phyloP scores from a whole-genome alignment of 202 grass and related monocot species.

The Zizania palustris region DNA sequence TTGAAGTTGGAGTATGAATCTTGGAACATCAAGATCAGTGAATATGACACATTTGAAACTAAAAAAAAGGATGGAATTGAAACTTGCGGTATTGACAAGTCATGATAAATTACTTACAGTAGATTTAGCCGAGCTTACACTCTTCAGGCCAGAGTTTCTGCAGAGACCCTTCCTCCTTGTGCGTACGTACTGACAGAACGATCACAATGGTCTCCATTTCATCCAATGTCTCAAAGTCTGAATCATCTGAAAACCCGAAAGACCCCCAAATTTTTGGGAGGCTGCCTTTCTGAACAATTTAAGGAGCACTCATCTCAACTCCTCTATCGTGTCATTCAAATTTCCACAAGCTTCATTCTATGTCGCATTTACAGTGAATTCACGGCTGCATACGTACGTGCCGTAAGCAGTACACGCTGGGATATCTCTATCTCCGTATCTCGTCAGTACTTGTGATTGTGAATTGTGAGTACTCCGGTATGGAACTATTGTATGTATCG shows the following conservation, averaged over 20 bases:
- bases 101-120: constrained; percentile 43
- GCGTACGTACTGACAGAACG: constrained; percentile 3
- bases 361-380: constrained; percentile 39
- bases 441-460: too few species aligned
- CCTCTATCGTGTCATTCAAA: constrained; percentile 61
- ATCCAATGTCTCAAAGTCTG: constrained; percentile 47
- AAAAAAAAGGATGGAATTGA: constrained; percentile 29
- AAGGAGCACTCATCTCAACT: constrained; percentile 11
- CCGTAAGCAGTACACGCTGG: too few species aligned
- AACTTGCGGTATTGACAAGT: not conserved
- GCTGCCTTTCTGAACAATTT: constrained; percentile 9
- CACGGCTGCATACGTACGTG: too few species aligned
- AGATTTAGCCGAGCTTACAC: constrained; percentile 39
- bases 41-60: constrained; percentile 20
- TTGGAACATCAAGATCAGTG: constrained; percentile 7
- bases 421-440: too few species aligned
- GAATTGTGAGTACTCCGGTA: too few species aligned
- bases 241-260: constrained; percentile 31
- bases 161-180: constrained; percentile 35
- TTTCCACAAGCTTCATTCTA: constrained; percentile 82
- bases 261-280: not conserved
- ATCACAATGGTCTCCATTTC: not conserved
- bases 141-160: constrained; percentile 27
- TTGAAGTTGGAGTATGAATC: constrained; percentile 9
- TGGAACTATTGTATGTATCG: too few species aligned